These are phyloP conservation scores for Puccinia horiana DNA, from an alignment of 1,284 basidiomycete species.

Conservation along the genomic window DNA sequence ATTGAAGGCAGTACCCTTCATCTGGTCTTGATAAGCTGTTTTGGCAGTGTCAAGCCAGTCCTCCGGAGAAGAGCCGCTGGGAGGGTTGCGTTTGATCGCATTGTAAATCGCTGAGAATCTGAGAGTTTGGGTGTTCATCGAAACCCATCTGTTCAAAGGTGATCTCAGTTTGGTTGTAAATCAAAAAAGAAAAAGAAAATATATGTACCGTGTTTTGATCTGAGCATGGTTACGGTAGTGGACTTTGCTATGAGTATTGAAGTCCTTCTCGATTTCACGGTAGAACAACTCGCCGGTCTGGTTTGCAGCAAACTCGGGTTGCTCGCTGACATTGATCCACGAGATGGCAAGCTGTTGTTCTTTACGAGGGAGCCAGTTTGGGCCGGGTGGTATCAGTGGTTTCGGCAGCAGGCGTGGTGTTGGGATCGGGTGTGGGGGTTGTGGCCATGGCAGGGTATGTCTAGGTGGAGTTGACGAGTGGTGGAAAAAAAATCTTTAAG, in stretches of 20 bases:
- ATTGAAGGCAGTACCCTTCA: background rate
- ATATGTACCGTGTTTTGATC: conserved; percentile 5
- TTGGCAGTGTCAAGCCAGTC: background rate
- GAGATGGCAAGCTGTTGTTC: conserved; percentile 16
- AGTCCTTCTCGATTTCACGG: background rate
- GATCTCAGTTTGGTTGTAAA: background rate
- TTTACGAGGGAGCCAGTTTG: conserved; percentile 21
- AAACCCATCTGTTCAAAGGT: conserved; percentile 7
- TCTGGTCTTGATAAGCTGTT: conserved; percentile 9
- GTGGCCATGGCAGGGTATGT: too few species aligned
- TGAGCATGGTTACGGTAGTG: background rate
- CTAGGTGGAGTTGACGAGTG: too few species aligned
- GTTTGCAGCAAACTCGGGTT: background rate
- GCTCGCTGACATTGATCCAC: background rate
- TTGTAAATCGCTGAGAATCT: conserved; percentile 21
- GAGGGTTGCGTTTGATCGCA: conserved; percentile 17
- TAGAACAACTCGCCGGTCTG: conserved; percentile 9
- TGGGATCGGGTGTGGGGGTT: too few species aligned
- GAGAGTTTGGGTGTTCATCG: conserved; percentile 12
- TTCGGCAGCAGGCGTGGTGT: too few species aligned
- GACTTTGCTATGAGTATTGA: background rate
- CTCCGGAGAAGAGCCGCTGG: background rate
- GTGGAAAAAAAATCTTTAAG: too few species aligned
- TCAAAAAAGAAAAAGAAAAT: background rate
- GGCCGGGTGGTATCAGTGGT: too few species aligned